phyloP scores from a whole-genome alignment of 2,329 filamentous ascomycete species.

The Botrytis byssoidea region DNA sequence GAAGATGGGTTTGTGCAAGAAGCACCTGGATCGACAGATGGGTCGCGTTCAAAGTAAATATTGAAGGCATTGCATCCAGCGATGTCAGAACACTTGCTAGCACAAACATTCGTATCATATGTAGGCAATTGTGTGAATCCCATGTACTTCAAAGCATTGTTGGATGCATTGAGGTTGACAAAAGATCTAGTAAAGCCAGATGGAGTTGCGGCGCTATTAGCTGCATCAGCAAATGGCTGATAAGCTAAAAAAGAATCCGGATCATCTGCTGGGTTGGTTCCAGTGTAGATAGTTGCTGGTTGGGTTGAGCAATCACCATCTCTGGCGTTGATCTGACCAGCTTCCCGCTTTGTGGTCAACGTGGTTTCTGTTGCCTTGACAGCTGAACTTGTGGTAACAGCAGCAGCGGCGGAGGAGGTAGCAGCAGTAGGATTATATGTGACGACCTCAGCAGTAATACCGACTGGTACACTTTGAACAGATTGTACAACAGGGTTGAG shows the following conservation, averaged over 20 bases:
- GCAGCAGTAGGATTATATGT: constrained; percentile 1
- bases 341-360: not conserved
- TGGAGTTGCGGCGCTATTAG: constrained; percentile 35
- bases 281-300: constrained; percentile 4
- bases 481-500: not conserved
- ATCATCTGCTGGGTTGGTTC: constrained; percentile 36
- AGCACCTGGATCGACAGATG: constrained; percentile 35
- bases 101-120: constrained; percentile 36
- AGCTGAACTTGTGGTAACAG: not conserved
- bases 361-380: not conserved
- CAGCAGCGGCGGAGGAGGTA: not conserved
- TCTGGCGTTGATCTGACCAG: not conserved
- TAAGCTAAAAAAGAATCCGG: constrained; percentile 36
- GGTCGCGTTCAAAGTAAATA: constrained; percentile 41
- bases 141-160: constrained; percentile 32
- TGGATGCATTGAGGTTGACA: constrained; percentile 36
- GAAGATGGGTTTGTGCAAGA: constrained; percentile 39
- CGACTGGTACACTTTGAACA: not conserved
- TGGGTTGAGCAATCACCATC: not conserved
- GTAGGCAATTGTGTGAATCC: constrained; percentile 33
- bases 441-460: not conserved
- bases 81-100: constrained; percentile 32
- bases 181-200: constrained; percentile 38
- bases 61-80: constrained; percentile 38
- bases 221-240: constrained; percentile 29